Evolutionary conservation across 2,329 filamentous ascomycete species (phyloP).

Genomic region (Immersiporthe knoxdaviesiana): DNA sequence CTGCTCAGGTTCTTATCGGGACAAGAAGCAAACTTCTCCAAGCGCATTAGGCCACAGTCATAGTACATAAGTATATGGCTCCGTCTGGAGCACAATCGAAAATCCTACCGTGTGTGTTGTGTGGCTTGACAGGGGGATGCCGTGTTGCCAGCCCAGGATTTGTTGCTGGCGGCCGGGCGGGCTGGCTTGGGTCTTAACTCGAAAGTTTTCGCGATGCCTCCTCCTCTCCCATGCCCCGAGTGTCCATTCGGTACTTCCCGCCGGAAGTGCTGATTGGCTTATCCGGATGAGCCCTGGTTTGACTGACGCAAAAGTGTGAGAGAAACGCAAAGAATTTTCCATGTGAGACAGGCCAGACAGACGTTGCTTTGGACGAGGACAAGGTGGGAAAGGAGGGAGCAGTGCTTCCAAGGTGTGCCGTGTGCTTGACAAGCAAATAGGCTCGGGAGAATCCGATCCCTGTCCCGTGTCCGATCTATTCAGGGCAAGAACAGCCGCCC

Average conservation of each 20-base stretch:
- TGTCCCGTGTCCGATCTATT: not conserved
- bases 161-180: constrained; percentile 5
- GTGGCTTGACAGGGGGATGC: constrained; percentile 24
- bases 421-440: not conserved
- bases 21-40: constrained; percentile 13
- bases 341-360: constrained; percentile 21
- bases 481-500: constrained; percentile 13
- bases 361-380: constrained; percentile 1
- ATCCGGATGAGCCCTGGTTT: not conserved
- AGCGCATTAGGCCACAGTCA: constrained; percentile 4
- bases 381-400: too few species aligned
- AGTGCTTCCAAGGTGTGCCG: not conserved
- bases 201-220: constrained; percentile 18
- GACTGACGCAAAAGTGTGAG: not conserved
- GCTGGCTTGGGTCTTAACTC: not conserved
- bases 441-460: not conserved
- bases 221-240: not conserved
- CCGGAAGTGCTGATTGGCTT: not conserved
- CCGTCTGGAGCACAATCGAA: not conserved
- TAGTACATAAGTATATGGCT: constrained; percentile 6
- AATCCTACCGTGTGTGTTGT: constrained; percentile 17
- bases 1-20: not conserved
- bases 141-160: constrained; percentile 6
- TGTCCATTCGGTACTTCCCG: constrained; percentile 1
- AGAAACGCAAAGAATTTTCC: not conserved